Base-by-base conservation (phyloP, 129 eudicot genomes). In the Heracleum sosnowskyi region DNA sequence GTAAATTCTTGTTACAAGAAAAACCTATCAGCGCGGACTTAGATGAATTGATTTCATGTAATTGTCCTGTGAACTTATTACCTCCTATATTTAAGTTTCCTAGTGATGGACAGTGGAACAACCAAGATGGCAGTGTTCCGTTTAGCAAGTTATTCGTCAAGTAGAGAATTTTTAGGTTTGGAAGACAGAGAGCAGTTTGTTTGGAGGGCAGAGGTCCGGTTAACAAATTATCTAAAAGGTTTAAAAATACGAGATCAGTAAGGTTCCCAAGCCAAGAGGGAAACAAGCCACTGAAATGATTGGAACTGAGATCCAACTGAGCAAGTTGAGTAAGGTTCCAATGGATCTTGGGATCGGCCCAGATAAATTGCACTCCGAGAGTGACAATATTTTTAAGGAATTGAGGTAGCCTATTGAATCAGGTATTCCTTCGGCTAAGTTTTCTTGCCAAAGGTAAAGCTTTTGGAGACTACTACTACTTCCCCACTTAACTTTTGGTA, bases 341-440 rank as follows among this genome's bases (percentile, higher is more conserved):
- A 49, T 49, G 24, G 57, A 49, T 49, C 24, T 49, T 17, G 57
- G 84, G 41, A 79, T 76, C 3, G 80, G 39, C 35, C 86, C 87
- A 1, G 45, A 63, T 29, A 87, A 79, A 5, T 79, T 62, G 75
- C 84, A 84, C 0, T 0, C 2, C 15, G 62, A 72, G 62, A 84
- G 78, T 46, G 45, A 45, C 70, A 84, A 79, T 11, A 1, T 0
- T 16, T 35, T 63, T 18, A 87, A 77, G 6, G 77, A 78, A 68
- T 76, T 53, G 17, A 87, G 71, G 72, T 77, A 36, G 40, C 83
- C 81, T 57, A 84, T 78, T 4, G 85, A 87, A 33, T 80, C 44
- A 1, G 85, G 85, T 37, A 87, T 4, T 76, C 46, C 77, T 62
- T 85, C 91, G 18, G 70, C 72, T 17, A 84, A 34, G 51, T 45